Base-by-base conservation (phyloP, 1,139 yeast genomes). In the Zygosaccharomyces sapae region DNA sequence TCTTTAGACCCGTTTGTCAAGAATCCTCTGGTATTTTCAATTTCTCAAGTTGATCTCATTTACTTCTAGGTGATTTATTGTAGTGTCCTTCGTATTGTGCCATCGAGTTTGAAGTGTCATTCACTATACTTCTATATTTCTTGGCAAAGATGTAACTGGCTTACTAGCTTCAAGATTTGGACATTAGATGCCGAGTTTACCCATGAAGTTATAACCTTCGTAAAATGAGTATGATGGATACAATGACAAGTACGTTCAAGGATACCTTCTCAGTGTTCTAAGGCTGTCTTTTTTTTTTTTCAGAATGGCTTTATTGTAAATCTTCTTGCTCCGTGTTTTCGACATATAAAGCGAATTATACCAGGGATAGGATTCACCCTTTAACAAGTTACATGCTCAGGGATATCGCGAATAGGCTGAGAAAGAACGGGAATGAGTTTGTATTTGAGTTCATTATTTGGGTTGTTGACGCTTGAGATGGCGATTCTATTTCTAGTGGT, bases 381-480 rank as follows among this genome's bases (percentile, higher is more conserved):
- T 38, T 22, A 38, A 38, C 19, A n/a, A 31, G 18, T 31, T n/a
- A 31, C 18, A 13, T 31, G 16, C 16, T 6, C 10, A 31, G 34
- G 33, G 12, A 30, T 10, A 41, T 18, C 5, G 13, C 13, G n/a
- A 30, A 20, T 12, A n/a, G 12, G 18, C 34, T 12, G 31, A 34
- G 13, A 33, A 46, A 22, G 18, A 7, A 22, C 13, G 7, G 18
- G 29, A 30, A 69, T 69, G 73, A 65, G 70, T 49, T 53, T 69
- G 29, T 68, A 68, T 52, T 63, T 69, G 56, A 53, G 67, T 24
- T 44, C 62, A 24, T 53, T 70, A 57, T 76, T 60, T 67, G 59
- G 58, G 5, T 24, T 66, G 7, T 53, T 83, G 52, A 66, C 78
- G 33, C 58, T 67, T 19, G 83, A 83, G 63, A 80, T 83, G 86